Evolutionary conservation across 2,329 filamentous ascomycete species (phyloP), one percentile per base, ranked within the genome.

Genomic region (Zalaria obscura): DNA sequence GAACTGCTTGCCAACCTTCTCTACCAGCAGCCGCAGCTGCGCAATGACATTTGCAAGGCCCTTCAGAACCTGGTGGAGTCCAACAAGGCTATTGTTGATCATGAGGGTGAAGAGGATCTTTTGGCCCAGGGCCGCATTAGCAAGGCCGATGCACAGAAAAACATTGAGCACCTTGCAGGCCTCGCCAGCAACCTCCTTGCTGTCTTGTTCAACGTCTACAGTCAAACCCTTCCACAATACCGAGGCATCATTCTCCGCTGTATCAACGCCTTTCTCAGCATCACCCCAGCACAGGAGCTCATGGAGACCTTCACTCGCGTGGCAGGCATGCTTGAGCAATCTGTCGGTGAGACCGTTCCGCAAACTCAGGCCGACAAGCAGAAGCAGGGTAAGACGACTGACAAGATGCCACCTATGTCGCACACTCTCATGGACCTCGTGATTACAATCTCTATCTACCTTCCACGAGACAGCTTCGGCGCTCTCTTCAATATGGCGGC

Each of bases 191-290:
- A 96, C 54, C 75, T 98, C 63, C 75, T 98, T 35, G 88, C 91
- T 5, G 89, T 96, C 0, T 68, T 98, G n/a, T 96, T 98, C 71
- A 98, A 98, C 57, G 89, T 98, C 36, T 98, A 98, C 66, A 94
- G 84, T 48, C 84, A 95, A 61, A 98, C 91, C 1, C 71, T 98
- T 26, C 89, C 91, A 2, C 86, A 95, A 55, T 91, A 85, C 55
- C 76, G 91, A 51, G 88, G 86, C 0, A 86, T 84, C 18, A 91
- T 98, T 41, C 69, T 98, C 29, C 84, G 89, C 58, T 94, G 88
- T 47, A 91, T 96, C 66, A 95, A 96, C 62, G 79, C 86, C 4
- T 96, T 88, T 62, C 67, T 98, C 44, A 93, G 88, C 66, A 83
- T 96, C 52, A 59, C 56, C 2, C 57, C 57, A 4, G 53, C 51